phyloP scores from a whole-genome alignment of 495 filamentous ascomycete species.

The Annulohypoxylon stygium region DNA sequence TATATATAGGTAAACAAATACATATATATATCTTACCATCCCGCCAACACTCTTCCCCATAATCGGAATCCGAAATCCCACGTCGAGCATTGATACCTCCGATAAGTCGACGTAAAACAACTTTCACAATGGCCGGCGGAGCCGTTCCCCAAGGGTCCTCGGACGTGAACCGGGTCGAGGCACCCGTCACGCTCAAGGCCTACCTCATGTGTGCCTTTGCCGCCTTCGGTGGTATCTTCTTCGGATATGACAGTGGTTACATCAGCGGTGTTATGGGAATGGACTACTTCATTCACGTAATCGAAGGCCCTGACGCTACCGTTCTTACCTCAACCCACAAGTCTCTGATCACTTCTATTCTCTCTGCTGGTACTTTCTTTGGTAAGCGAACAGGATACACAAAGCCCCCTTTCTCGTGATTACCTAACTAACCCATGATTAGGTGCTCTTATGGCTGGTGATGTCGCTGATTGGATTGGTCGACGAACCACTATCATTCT shows the following conservation, averaged over 20 bases:
- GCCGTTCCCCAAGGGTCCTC: conserved; percentile 44
- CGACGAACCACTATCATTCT: conserved; percentile 76
- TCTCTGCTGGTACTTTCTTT: conserved; percentile 82
- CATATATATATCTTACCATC: neutral
- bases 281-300: conserved; percentile 61
- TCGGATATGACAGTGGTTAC: conserved; percentile 75
- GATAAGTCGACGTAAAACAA: neutral
- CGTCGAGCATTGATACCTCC: conserved; percentile 6
- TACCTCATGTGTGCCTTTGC: conserved; percentile 79
- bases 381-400: conserved; percentile 47
- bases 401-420: neutral
- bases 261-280: conserved; percentile 72
- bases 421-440: neutral
- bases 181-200: conserved; percentile 73
- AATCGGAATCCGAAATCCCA: neutral
- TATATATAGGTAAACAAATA: neutral
- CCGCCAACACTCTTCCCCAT: neutral
- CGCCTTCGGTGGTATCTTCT: conserved; percentile 77
- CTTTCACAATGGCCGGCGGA: conserved; percentile 42
- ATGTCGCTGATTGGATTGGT: conserved; percentile 76
- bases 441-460: conserved; percentile 75
- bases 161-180: conserved; percentile 69
- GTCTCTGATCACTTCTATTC: conserved; percentile 78
- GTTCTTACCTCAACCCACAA: conserved; percentile 56
- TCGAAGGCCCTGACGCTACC: conserved; percentile 53